Base-by-base conservation (phyloP, 1,284 basidiomycete species). In the Macrocystidia cucumis region DNA sequence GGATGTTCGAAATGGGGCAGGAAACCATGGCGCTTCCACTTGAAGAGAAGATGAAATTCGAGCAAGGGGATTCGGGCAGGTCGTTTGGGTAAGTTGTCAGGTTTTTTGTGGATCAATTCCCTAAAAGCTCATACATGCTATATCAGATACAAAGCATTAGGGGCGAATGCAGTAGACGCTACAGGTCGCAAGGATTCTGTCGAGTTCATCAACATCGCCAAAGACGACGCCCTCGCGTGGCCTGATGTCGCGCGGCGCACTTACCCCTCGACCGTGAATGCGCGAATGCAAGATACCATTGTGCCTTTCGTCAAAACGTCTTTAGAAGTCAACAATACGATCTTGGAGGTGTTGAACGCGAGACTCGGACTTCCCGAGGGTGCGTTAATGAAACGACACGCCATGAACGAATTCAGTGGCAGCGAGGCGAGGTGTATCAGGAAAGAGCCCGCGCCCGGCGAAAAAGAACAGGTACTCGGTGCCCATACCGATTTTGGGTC, bases 141-240 rank as follows among this genome's bases (percentile, higher is more conserved):
- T 38, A 11, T 3, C 44, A 81, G 79, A 16, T 82, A 82, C 50
- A 82, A 83, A 57, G 69, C 67, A 4, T 65, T 67, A 0, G 81
- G 80, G 2, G 68, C 69, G 1, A 76, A 71, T 40, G 76, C 73
- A 9, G 70, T 77, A 3, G 75, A 84, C 46, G 69, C 72, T n/a
- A 62, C 62, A n/a, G 80, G 80, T 25, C 41, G 48, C 34, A 44
- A 47, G 50, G 79, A 83, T 51, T 70, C 67, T 0, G 65, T 69
- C 9, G 78, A 83, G 46, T 82, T 80, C 54, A 59, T 83, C 42
- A 82, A 83, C 45, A 54, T 83, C 14, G 59, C 80, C 0, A 77
- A 78, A 48, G 78, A 84, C 47, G 80, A 84, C 42, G 73, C 63
- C 0, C 48, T 81, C 0, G 64, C 73, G 0, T 81, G 65, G 56